These are phyloP conservation scores for Tolypocladium sp. DNA, from an alignment of 2,329 filamentous ascomycete genomes.

Conservation along the genomic window DNA sequence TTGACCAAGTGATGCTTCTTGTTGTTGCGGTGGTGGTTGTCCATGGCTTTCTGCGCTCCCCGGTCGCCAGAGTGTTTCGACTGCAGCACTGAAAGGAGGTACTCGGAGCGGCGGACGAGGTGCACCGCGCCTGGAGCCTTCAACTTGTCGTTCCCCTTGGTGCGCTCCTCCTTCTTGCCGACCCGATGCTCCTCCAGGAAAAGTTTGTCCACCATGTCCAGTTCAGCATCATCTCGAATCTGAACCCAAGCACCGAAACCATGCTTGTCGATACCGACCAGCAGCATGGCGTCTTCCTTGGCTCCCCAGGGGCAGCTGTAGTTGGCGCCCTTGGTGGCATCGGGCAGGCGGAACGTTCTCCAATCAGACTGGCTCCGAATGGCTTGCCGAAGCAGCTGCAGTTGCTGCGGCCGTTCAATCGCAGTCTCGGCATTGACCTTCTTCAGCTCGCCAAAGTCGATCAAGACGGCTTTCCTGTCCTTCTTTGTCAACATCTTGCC, in stretches of 20 bases:
- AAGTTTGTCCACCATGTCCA: constrained; percentile 82
- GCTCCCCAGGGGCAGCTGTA: constrained; percentile 91
- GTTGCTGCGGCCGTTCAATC: constrained; percentile 80
- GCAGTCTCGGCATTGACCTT: constrained; percentile 95
- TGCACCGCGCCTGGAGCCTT: constrained; percentile 97
- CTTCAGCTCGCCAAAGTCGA: constrained; percentile 88
- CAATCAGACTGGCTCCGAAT: constrained; percentile 60
- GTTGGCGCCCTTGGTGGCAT: constrained; percentile 84
- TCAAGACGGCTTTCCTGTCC: constrained; percentile 92
- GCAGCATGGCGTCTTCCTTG: constrained; percentile 93
- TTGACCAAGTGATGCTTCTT: constrained; percentile 59
- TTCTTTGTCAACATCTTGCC: constrained; percentile 89
- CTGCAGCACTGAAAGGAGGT: constrained; percentile 87
- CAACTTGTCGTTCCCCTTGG: constrained; percentile 64
- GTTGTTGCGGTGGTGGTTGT: constrained; percentile 92
- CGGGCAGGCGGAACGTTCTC: constrained; percentile 74
- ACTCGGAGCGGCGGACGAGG: constrained; percentile 87
- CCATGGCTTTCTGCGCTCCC: constrained; percentile 67
- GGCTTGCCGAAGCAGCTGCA: constrained; percentile 72
- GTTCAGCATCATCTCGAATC: constrained; percentile 83
- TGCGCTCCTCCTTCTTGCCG: constrained; percentile 90
- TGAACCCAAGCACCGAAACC: constrained; percentile 94
- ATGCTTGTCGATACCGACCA: constrained; percentile 84
- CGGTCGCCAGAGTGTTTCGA: constrained; percentile 72
- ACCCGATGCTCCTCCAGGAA: constrained; percentile 98